Conservation (phyloP, 1,284 basidiomycete genomes). For the Takashimella koratensis region DNA sequence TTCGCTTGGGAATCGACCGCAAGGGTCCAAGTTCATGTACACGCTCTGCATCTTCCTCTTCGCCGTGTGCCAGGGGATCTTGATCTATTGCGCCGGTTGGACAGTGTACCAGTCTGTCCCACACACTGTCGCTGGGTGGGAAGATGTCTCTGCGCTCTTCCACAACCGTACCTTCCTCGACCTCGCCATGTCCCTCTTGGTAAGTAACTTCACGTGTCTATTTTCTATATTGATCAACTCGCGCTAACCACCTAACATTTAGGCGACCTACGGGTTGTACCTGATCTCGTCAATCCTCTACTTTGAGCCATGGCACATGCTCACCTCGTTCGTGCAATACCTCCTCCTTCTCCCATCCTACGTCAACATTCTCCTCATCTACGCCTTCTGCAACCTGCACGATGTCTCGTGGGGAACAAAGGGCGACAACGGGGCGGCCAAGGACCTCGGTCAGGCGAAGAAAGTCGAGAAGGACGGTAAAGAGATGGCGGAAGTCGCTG, state of each 20-base stretch:
- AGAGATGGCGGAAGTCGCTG: constrained; percentile 70
- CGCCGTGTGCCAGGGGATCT: constrained; percentile 38
- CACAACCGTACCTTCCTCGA: constrained; percentile 69
- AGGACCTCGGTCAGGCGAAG: constrained; percentile 83
- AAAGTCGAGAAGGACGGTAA: constrained; percentile 81
- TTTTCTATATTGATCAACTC: neutral
- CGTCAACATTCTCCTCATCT: constrained; percentile 91
- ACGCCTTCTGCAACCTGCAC: constrained; percentile 92
- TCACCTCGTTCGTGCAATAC: constrained; percentile 66
- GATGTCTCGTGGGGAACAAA: constrained; percentile 83
- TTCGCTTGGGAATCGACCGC: constrained; percentile 70
- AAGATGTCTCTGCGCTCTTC: constrained; percentile 60
- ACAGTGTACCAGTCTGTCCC: constrained; percentile 82
- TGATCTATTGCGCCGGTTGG: constrained; percentile 78
- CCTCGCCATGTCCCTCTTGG: constrained; percentile 54
- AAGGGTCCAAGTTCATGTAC: constrained; percentile 79
- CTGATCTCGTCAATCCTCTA: constrained; percentile 80
- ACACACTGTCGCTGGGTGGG: constrained; percentile 67
- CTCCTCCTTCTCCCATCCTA: constrained; percentile 55
- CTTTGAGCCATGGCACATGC: constrained; percentile 90
- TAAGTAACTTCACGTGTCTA: no score
- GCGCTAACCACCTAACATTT: constrained; percentile 15
- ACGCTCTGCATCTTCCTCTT: constrained; percentile 45
- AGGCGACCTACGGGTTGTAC: constrained; percentile 86
- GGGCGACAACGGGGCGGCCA: constrained; percentile 77